Evolutionary conservation across 129 eudicot genomes (phyloP).

Genomic region (Erigeron canadensis): DNA sequence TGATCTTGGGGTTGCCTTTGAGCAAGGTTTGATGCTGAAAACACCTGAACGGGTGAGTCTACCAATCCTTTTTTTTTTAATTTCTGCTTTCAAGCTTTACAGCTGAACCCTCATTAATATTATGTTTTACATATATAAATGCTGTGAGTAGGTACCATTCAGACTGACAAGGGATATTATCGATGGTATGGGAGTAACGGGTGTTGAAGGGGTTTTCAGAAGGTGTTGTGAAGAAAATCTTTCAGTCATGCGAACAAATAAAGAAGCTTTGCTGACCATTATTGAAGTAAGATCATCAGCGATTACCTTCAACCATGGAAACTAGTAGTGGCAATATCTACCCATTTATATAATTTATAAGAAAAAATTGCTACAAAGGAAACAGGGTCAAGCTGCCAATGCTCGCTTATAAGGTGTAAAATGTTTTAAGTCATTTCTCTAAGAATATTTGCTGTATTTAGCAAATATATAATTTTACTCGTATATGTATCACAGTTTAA

Average conservation of each 20-base stretch:
- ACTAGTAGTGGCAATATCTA: not conserved
- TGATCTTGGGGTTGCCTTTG: conserved; percentile 98
- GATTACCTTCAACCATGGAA: not conserved
- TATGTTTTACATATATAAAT: not conserved
- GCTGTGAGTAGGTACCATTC: conserved; percentile 67
- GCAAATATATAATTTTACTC: no score
- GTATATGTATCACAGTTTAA: no score
- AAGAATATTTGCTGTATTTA: no score
- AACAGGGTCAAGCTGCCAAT: not conserved
- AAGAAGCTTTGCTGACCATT: conserved; percentile 91
- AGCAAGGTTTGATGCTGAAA: conserved; percentile 97
- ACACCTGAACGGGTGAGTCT: conserved; percentile 89
- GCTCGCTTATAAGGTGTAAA: not conserved
- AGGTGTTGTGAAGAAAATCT: conserved; percentile 96
- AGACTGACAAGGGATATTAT: conserved; percentile 92
- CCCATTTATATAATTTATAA: not conserved
- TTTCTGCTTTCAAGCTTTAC: not conserved
- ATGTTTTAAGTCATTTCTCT: not conserved
- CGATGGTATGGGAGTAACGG: conserved; percentile 98
- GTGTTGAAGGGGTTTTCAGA: conserved; percentile 97
- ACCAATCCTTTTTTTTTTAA: conserved; percentile 4
- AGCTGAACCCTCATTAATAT: not conserved
- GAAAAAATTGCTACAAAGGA: not conserved
- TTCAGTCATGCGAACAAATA: conserved; percentile 88
- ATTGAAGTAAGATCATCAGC: conserved; percentile 51